A percentile compares a stretch with the other conserved stretches of the same genome.
Evolutionary conservation across 2,329 filamentous ascomycete genomes (phyloP).

Genomic region (Xylariales sp.): DNA sequence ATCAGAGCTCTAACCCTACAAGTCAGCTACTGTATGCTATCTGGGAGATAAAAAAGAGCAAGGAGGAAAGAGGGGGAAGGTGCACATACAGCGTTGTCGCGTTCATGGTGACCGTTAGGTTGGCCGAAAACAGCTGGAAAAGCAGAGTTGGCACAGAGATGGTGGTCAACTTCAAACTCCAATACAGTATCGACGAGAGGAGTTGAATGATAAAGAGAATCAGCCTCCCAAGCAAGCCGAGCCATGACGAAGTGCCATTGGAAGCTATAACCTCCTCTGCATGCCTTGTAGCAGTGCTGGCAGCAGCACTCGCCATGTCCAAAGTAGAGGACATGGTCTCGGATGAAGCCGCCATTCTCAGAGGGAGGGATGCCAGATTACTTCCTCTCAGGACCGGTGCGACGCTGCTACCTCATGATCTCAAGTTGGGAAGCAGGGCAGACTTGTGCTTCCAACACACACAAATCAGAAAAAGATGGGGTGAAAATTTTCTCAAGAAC

Average conservation of each 20-base stretch:
- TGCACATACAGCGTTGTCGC: slow-evolving; percentile 88
- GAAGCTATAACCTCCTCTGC: slow-evolving; percentile 17
- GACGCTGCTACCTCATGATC: not conserved
- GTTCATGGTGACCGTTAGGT: slow-evolving; percentile 96
- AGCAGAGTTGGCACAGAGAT: slow-evolving; percentile 87
- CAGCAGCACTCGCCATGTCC: slow-evolving; percentile 17
- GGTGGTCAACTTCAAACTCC: slow-evolving; percentile 77
- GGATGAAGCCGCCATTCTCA: slow-evolving; percentile 14
- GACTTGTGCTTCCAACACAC: not conserved
- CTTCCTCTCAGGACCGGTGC: not conserved
- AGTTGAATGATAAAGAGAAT: slow-evolving; percentile 52
- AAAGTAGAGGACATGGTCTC: slow-evolving; percentile 18
- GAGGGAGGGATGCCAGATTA: not conserved
- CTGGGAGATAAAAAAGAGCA: slow-evolving; percentile 3
- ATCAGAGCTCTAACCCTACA: slow-evolving; percentile 62
- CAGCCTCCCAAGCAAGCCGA: slow-evolving; percentile 51
- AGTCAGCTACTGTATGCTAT: not conserved
- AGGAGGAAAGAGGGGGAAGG: no score
- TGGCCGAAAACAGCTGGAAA: slow-evolving; percentile 57
- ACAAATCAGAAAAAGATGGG: not conserved
- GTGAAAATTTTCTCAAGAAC: no score
- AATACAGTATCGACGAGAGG: slow-evolving; percentile 63
- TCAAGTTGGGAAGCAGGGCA: not conserved
- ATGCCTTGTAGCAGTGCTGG: slow-evolving; percentile 16
- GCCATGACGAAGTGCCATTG: slow-evolving; percentile 42